Percentiles rank a stretch among this genome's conserved stretches.
Conservation (phyloP, 2,329 filamentous ascomycete genomes). For the Curvularia lunata region DNA sequence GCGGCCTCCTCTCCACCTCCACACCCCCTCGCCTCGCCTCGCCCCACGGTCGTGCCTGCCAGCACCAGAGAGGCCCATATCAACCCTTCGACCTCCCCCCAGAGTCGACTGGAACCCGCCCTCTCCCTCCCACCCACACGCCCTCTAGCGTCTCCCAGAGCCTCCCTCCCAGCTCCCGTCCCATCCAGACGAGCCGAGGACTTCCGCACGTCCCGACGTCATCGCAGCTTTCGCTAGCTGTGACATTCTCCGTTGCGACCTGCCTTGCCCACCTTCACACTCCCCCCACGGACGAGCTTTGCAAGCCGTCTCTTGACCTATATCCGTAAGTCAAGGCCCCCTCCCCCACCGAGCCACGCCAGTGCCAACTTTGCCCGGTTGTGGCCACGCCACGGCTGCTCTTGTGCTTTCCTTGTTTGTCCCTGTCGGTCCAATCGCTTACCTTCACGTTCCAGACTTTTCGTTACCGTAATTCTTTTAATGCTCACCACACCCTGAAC, state of each 20-base stretch:
- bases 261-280: conserved; percentile 2
- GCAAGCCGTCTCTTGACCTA: conserved; percentile 25
- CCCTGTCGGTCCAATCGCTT: conserved; percentile 18
- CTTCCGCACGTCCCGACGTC: conserved; percentile 34
- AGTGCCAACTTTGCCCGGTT: neutral
- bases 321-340: conserved; percentile 20
- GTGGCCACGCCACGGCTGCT: neutral
- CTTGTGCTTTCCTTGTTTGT: conserved; percentile 1
- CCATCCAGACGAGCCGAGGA: conserved; percentile 21
- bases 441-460: conserved; percentile 9
- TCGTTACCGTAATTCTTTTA: conserved; percentile 46
- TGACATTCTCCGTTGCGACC: conserved; percentile 23
- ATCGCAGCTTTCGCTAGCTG: conserved; percentile 45
- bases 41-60: conserved; percentile 32
- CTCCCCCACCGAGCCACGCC: conserved; percentile 1
- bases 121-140: conserved; percentile 31
- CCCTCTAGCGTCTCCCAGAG: conserved; percentile 26
- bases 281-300: conserved; percentile 22
- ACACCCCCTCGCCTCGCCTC: conserved; percentile 15
- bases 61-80: conserved; percentile 7
- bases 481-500: conserved; percentile 51
- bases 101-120: conserved; percentile 35
- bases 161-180: conserved; percentile 15
- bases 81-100: conserved; percentile 6
- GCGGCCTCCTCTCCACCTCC: conserved; percentile 23